Evolutionary conservation across 768 basidiomycete genomes (phyloP), one percentile per base, ranked within the genome.

Genomic region (Amanita pallidorosea): DNA sequence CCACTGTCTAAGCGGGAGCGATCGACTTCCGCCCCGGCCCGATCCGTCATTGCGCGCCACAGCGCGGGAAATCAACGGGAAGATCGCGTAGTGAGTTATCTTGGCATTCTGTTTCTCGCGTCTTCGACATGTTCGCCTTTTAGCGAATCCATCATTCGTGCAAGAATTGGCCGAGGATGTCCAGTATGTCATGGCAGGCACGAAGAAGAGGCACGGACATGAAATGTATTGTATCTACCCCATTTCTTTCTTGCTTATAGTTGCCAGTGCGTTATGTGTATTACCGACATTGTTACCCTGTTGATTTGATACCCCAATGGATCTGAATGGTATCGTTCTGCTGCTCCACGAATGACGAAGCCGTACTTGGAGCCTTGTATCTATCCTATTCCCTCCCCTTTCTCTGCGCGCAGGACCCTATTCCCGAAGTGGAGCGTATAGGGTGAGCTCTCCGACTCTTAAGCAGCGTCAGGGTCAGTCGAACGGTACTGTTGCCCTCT

Each of bases 71-170:
- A 68, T 83, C 44, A 82, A 80, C 57, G 79, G 77, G 29, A 88
- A 81, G 63, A 81, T 95, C 55, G 85, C 88, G 5, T 86, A 88
- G 88, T 90, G 57, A 64, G 85, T 79, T n/a, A 35, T 51, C 15
- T 45, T 20, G 20, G 4, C 33, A 6, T 20, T 31, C 31, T 5
- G n/a, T 46, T 27, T 18, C 6, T 46, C 29, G n/a, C 15, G 5
- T 45, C 5, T 11, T 50, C 41, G 45, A 40, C 31, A 40, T 51
- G 22, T 41, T 51, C 27, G 15, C 15, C 52, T 54, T 4, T 6
- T 48, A 89, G 87, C 54, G 83, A 88, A 33, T 81, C 87, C 4
- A 76, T 83, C 57, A 72, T 90, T 20, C 75, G 82, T 18, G 74
- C 81, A 22, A 75, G 74, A 54, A 65, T 91, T 8, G 67, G 67